Conservation (phyloP, 768 basidiomycete genomes). For the Trametes meyenii region DNA sequence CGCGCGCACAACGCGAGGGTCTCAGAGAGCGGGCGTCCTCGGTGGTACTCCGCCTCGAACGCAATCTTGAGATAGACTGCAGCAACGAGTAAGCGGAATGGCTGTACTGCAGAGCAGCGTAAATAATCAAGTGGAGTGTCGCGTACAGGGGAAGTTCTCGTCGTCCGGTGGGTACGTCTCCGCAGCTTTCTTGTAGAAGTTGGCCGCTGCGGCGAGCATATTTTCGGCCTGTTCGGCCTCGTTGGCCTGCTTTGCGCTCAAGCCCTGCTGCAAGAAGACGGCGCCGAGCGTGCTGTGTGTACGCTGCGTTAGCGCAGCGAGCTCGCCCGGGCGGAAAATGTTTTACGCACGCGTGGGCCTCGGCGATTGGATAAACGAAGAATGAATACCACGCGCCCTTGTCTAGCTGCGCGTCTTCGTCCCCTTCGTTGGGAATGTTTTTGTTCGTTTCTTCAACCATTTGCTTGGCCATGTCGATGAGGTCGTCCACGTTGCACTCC, state of each 20-base stretch:
- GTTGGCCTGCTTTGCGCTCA: slow-evolving; percentile 14
- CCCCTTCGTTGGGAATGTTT: slow-evolving; percentile 11
- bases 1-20: slow-evolving; percentile 19
- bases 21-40: slow-evolving; percentile 19
- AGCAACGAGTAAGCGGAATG: not conserved
- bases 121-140: not conserved
- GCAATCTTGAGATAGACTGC: slow-evolving; percentile 33
- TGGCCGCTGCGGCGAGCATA: slow-evolving; percentile 30
- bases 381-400: slow-evolving; percentile 26
- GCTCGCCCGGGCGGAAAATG: not conserved
- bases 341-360: slow-evolving; percentile 21
- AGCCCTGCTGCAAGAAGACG: slow-evolving; percentile 20
- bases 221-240: slow-evolving; percentile 16
- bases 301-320: not conserved
- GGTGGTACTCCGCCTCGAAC: slow-evolving; percentile 38
- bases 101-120: not conserved
- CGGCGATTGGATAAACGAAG: slow-evolving; percentile 20
- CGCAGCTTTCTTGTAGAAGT: slow-evolving; percentile 39
- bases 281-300: slow-evolving; percentile 20
- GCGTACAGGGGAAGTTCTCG: slow-evolving; percentile 36
- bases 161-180: slow-evolving; percentile 41
- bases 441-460: slow-evolving; percentile 25
- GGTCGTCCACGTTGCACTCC: slow-evolving; percentile 17
- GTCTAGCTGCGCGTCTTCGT: slow-evolving; percentile 18
- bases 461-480: slow-evolving; percentile 20